phyloP scores from a whole-genome alignment of 179 eudicot genomes.

The Spinacia oleracea region DNA sequence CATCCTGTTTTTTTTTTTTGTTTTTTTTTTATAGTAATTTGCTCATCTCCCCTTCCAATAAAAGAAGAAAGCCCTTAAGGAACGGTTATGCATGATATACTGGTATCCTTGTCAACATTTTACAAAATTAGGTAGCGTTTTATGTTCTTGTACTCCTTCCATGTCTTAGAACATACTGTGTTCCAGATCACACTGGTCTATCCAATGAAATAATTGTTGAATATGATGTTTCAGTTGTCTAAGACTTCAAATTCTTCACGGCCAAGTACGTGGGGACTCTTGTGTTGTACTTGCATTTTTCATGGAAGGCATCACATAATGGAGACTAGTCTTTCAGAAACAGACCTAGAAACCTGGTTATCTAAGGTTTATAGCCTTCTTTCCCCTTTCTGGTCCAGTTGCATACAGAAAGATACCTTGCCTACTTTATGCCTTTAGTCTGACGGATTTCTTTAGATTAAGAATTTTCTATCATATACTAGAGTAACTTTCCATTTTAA shows the following conservation, averaged over 20 bases:
- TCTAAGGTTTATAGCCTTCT: slow-evolving; percentile 6
- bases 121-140: not conserved
- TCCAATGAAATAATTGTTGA: not conserved
- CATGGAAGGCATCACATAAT: slow-evolving; percentile 24
- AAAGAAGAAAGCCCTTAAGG: not conserved
- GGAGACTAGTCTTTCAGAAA: slow-evolving; percentile 13
- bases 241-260: slow-evolving; percentile 6
- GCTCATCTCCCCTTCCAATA: not conserved
- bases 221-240: not conserved
- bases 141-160: not conserved
- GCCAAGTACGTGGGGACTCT: slow-evolving; percentile 7
- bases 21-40: too few relatives aligned
- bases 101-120: not conserved
- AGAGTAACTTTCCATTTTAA: slow-evolving; percentile 6
- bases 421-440: slow-evolving; percentile 15
- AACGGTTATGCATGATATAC: not conserved
- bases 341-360: slow-evolving; percentile 10
- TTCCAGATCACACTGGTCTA: not conserved
- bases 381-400: slow-evolving; percentile 6
- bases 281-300: slow-evolving; percentile 13
- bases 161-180: not conserved
- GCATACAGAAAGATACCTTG: slow-evolving; percentile 3
- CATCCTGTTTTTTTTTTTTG: too few relatives aligned
- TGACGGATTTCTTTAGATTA: not conserved
- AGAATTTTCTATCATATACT: not conserved